Conservation (phyloP, 2,329 filamentous ascomycete species). For the Cryoendolithus antarcticus region DNA sequence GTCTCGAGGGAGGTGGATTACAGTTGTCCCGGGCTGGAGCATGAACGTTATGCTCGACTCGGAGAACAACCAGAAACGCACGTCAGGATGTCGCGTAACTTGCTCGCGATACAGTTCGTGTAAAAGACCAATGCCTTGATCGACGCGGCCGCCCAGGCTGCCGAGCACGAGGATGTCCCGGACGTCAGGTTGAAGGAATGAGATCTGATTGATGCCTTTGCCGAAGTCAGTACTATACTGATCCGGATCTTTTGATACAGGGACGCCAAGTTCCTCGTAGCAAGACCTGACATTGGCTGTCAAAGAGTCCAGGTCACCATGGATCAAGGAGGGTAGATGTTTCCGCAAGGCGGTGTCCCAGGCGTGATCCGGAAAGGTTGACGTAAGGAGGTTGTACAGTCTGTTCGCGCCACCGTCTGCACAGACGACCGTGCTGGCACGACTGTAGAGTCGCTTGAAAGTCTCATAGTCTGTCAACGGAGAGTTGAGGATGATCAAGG, state of each 20-base stretch:
- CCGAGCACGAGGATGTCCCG: slow-evolving; percentile 60
- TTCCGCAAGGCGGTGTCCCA: slow-evolving; percentile 13
- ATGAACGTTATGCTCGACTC: slow-evolving; percentile 73
- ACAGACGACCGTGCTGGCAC: slow-evolving; percentile 57
- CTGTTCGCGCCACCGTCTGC: slow-evolving; percentile 87
- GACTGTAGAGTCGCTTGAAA: slow-evolving; percentile 34
- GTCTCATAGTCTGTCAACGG: slow-evolving; percentile 43
- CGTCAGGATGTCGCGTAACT: slow-evolving; percentile 26
- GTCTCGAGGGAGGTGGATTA: slow-evolving; percentile 48
- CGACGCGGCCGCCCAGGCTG: slow-evolving; percentile 77
- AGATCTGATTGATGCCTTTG: slow-evolving; percentile 57
- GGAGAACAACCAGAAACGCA: slow-evolving; percentile 62
- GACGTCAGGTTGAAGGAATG: slow-evolving; percentile 24
- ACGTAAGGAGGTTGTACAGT: slow-evolving; percentile 42
- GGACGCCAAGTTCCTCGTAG: slow-evolving; percentile 49
- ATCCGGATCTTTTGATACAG: slow-evolving; percentile 59
- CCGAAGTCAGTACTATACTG: slow-evolving; percentile 85
- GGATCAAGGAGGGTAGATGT: slow-evolving; percentile 46
- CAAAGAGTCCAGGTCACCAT: slow-evolving; percentile 87
- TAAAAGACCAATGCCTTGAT: slow-evolving; percentile 81
- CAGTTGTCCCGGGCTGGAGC: slow-evolving; percentile 56
- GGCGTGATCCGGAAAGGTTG: slow-evolving; percentile 7
- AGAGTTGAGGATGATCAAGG: slow-evolving; percentile 50
- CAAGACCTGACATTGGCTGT: slow-evolving; percentile 48
- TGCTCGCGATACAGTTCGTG: slow-evolving; percentile 61